A percentile compares a stretch with the other conserved stretches of the same genome.
Conservation (phyloP, 768 basidiomycete genomes). For the Tremella fuciformis region DNA sequence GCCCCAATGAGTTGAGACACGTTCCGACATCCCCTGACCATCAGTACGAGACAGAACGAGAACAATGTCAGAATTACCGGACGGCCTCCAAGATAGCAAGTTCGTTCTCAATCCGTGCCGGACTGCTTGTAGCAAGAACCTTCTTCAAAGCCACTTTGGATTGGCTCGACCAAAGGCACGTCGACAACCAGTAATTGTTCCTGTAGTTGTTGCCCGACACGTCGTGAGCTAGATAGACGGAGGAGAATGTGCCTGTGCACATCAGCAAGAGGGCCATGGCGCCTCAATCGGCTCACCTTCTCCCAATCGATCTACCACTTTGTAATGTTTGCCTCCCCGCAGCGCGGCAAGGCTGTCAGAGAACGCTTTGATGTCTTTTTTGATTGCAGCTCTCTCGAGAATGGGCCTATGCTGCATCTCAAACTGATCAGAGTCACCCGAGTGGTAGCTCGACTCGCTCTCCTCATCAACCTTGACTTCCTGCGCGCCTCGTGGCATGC, state of each 20-base stretch:
- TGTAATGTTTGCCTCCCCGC: slow-evolving; percentile 56
- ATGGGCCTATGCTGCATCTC: slow-evolving; percentile 47
- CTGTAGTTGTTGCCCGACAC: slow-evolving; percentile 58
- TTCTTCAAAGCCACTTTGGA: slow-evolving; percentile 89
- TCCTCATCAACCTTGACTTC: slow-evolving; percentile 22
- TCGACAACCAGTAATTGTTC: not conserved
- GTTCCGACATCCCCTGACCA: slow-evolving; percentile 74
- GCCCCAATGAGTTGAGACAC: slow-evolving; percentile 92
- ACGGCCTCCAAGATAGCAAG: slow-evolving; percentile 78
- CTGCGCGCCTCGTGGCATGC: slow-evolving; percentile 5
- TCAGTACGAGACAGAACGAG: too few relatives aligned
- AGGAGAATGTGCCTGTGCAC: slow-evolving; percentile 81
- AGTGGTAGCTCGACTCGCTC: slow-evolving; percentile 34
- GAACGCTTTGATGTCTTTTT: slow-evolving; percentile 73
- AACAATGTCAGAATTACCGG: too few relatives aligned
- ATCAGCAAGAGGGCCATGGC: not conserved
- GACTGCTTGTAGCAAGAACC: slow-evolving; percentile 94
- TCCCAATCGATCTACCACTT: slow-evolving; percentile 81
- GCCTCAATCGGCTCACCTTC: slow-evolving; percentile 56
- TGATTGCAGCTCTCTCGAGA: slow-evolving; percentile 72
- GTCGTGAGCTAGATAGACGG: slow-evolving; percentile 97
- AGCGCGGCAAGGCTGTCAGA: slow-evolving; percentile 54
- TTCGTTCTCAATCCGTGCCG: slow-evolving; percentile 88
- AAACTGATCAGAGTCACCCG: slow-evolving; percentile 41
- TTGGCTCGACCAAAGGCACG: not conserved